These are phyloP conservation scores for Zygotorulaspora mrakii DNA, from an alignment of 1,139 yeast species.

Conservation along the genomic window DNA sequence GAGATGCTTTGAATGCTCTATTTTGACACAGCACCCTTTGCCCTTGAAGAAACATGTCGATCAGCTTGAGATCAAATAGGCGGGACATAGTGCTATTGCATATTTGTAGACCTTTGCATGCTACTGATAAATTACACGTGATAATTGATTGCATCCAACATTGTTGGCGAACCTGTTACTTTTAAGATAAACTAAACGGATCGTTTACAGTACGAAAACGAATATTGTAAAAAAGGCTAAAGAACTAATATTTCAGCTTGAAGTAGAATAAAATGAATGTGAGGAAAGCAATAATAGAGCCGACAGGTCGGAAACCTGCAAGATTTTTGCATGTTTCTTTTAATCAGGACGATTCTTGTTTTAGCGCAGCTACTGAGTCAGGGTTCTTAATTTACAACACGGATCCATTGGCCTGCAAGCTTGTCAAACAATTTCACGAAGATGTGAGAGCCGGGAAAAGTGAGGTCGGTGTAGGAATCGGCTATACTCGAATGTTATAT, in stretches of 20 bases:
- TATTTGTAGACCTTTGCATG: too few relatives aligned
- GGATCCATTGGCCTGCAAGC: slow-evolving; percentile 79
- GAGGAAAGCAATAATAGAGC: slow-evolving; percentile 25
- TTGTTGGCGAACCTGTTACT: too few relatives aligned
- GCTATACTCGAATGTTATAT: slow-evolving; percentile 75
- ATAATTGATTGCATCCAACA: too few relatives aligned
- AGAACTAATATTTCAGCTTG: too few relatives aligned
- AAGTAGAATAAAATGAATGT: too few relatives aligned
- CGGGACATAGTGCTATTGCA: too few relatives aligned
- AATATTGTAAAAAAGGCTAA: neutral
- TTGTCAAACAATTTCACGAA: slow-evolving; percentile 52
- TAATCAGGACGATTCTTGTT: slow-evolving; percentile 89
- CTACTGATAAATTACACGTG: too few relatives aligned
- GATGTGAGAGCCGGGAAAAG: slow-evolving; percentile 21
- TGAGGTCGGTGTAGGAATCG: slow-evolving; percentile 51
- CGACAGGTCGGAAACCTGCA: slow-evolving; percentile 14
- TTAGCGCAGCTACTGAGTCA: slow-evolving; percentile 73
- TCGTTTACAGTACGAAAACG: neutral
- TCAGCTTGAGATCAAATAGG: too few relatives aligned
- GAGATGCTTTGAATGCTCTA: too few relatives aligned
- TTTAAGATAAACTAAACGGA: neutral
- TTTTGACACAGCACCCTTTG: too few relatives aligned
- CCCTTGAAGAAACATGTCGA: too few relatives aligned
- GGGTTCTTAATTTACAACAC: slow-evolving; percentile 88
- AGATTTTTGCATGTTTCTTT: slow-evolving; percentile 40